Base-by-base conservation (phyloP, 192 early-diverging fungal genomes). In the Phlyctochytrium arcticum region DNA sequence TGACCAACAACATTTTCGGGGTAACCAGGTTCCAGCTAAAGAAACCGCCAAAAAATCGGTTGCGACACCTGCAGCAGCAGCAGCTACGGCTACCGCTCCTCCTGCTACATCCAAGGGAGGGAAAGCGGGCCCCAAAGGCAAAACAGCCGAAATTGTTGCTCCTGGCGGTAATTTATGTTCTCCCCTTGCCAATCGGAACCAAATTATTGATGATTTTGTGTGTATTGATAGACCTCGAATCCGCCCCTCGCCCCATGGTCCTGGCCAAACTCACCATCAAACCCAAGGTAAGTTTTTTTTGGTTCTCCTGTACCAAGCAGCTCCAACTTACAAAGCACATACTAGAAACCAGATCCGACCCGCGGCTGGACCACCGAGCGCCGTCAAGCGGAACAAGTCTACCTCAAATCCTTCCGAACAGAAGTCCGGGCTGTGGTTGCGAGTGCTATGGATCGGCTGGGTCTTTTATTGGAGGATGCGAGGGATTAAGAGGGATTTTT, bases 291-390 rank as follows among this genome's bases (percentile, higher is more conserved):
- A n/a, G n/a, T n/a, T n/a, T n/a, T n/a, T n/a, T n/a, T 47, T n/a
- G 24, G 0, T 19, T 50, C 19, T 17, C n/a, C 15, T 23, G 35
- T 47, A 24, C 26, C 27, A 2, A 47, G 8, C 29, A 29, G 1
- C 12, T 39, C 9, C 39, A 17, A 1, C n/a, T n/a, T n/a, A n/a
- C n/a, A n/a, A n/a, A n/a, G n/a, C n/a, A n/a, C n/a, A n/a, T n/a
- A n/a, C n/a, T 42, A 56, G 60, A 62, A 63, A 51, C 68, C 54
- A 7, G 61, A 70, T 60, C 63, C 68, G 34, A 37, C 67, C 15
- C 57, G 54, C 17, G 60, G 51, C 19, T 70, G 68, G 68, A 57
- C 23, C 0, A 21, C 21, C 3, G 68, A 70, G 36, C 68, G 68
- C 23, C 35, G 46, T 19, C 31, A 33, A 7, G 33, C n/a, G 32